Evolutionary conservation across 1,139 yeast genomes (phyloP).

Genomic region (Suhomyces panamericanus): DNA sequence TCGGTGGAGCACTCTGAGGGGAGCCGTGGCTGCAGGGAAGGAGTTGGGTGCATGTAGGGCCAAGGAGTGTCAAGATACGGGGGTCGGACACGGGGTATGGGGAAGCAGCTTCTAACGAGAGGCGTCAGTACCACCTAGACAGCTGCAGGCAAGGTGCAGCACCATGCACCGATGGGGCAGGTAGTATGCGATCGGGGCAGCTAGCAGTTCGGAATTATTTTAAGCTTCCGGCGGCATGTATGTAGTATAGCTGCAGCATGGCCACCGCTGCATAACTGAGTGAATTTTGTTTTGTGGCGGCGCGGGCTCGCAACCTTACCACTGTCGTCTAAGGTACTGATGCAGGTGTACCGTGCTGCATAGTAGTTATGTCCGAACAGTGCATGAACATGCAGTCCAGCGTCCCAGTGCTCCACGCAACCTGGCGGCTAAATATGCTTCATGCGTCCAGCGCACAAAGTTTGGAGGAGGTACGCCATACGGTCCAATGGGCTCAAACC

Average conservation of each 20-base stretch:
- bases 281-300: not conserved
- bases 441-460: not conserved
- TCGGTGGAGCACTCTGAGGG: not conserved
- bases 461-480: not conserved
- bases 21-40: too few relatives aligned
- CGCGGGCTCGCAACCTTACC: not conserved
- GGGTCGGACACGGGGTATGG: too few relatives aligned
- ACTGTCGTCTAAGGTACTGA: conserved; percentile 6
- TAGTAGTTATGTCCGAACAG: conserved; percentile 1
- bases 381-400: not conserved
- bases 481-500: not conserved
- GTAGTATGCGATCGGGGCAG: not conserved
- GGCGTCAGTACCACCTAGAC: too few relatives aligned
- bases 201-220: not conserved
- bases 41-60: too few relatives aligned
- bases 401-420: not conserved
- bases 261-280: too few relatives aligned
- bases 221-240: not conserved
- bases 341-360: conserved; percentile 2
- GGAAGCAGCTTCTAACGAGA: too few relatives aligned
- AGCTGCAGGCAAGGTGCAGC: too few relatives aligned
- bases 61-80: too few relatives aligned
- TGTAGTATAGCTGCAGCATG: not conserved
- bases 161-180: too few relatives aligned
- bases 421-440: not conserved